These are phyloP conservation scores for Lepidium sativum DNA, from an alignment of 345 rosid species.

Conservation along the genomic window DNA sequence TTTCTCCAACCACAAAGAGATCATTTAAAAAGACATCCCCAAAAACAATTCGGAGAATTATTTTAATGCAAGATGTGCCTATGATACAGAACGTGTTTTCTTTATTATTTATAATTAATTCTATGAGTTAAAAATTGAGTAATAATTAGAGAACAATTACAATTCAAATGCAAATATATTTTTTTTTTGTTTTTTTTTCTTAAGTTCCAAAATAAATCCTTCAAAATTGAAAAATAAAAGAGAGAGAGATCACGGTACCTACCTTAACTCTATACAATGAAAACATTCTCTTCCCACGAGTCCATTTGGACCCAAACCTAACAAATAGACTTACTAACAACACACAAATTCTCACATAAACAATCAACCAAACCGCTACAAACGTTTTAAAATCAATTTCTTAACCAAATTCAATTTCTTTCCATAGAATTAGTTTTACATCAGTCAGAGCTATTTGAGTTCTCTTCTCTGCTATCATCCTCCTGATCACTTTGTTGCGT, in stretches of 20 bases:
- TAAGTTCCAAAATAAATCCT: background rate
- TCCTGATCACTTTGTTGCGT: conserved; percentile 40
- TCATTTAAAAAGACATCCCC: background rate
- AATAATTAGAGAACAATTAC: background rate
- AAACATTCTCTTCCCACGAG: conserved; percentile 24
- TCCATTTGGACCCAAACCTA: conserved; percentile 20
- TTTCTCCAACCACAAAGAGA: background rate
- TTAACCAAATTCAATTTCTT: conserved; percentile 12
- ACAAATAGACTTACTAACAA: background rate
- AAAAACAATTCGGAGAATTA: background rate
- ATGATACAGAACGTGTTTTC: background rate
- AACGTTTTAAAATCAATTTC: conserved; percentile 7
- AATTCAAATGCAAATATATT: background rate
- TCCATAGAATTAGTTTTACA: conserved; percentile 1
- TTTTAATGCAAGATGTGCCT: background rate
- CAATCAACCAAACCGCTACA: conserved; percentile 18
- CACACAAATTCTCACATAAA: conserved; percentile 16
- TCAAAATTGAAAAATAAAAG: background rate
- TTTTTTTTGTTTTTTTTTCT: background rate
- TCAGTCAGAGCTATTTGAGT: conserved; percentile 42
- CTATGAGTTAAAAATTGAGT: background rate
- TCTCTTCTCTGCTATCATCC: conserved; percentile 59
- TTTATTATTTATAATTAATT: background rate
- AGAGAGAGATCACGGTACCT: background rate
- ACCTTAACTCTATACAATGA: conserved; percentile 20